Percentiles rank a stretch among this genome's conserved stretches.
Evolutionary conservation across 2,329 filamentous ascomycete species (phyloP).

Genomic region (Tolypocladium amazonense): DNA sequence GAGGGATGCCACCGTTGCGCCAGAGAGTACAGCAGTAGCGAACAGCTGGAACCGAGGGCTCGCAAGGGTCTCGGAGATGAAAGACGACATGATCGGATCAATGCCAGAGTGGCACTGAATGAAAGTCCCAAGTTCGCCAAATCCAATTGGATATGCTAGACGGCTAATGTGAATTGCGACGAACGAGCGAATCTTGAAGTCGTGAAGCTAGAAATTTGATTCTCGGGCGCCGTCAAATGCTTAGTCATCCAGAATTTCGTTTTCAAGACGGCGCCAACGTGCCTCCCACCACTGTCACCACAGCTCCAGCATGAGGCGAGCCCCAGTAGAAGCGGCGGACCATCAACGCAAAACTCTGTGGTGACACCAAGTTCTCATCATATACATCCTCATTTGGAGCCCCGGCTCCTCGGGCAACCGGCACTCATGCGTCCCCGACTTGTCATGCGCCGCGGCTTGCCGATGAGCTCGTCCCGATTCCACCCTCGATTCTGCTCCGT

Average conservation of each 20-base stretch:
- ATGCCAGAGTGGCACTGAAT: constrained; percentile 2
- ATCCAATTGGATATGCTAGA: neutral
- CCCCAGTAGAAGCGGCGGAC: neutral
- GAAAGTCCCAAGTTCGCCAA: neutral
- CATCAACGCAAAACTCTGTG: neutral
- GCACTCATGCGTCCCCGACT: constrained; percentile 28
- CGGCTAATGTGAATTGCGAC: neutral
- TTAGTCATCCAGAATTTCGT: neutral
- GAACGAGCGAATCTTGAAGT: neutral
- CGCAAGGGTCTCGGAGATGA: constrained; percentile 31
- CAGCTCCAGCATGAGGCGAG: neutral
- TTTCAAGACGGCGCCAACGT: neutral
- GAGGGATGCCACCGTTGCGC: constrained; percentile 47
- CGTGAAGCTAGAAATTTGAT: neutral
- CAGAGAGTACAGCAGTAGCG: constrained; percentile 58
- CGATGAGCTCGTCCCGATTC: constrained; percentile 4
- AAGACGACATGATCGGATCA: constrained; percentile 27
- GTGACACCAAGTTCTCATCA: neutral
- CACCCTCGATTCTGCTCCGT: constrained; percentile 10
- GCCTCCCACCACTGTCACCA: neutral
- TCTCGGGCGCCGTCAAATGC: neutral
- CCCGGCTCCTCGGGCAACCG: constrained; percentile 3
- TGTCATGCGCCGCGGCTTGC: constrained; percentile 20
- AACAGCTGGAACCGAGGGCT: constrained; percentile 50
- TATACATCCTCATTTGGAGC: neutral